Base-by-base conservation (phyloP, 2,329 filamentous ascomycete species). In the Xylaria hypoxylon region DNA sequence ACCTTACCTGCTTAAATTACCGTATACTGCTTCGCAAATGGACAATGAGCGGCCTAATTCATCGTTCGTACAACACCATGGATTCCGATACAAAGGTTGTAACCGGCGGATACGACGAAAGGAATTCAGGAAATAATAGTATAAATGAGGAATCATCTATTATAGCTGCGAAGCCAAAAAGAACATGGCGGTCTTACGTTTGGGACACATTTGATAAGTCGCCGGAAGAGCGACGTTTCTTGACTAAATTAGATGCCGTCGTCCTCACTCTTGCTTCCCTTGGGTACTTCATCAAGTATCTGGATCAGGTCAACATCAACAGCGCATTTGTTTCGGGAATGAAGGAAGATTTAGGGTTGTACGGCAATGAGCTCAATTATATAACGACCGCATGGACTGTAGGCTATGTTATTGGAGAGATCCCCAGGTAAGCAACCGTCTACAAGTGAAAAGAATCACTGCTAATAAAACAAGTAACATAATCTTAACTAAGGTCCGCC, bases 151-250 rank as follows among this genome's bases (percentile, higher is more conserved):
- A 53, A 15, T 66, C 77, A 35, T 26, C 28, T 19, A 42, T 55
- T 13, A 62, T 70, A 56, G 52, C 63, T 22, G 26, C 35, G 3
- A 73, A 72, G 6, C 80, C 79, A 0, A 79, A 79, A 52, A 65
- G 67, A 38, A 83, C 79, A 26, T 85, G 83, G 83, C 78, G 77
- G 26, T 83, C 82, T 0, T 82, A 83, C 51, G 10, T 85, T n/a
- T 85, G 83, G 83, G 83, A 85, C 65, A 83, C 81, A 0, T 77
- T 84, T 24, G 80, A 81, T 64, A 81, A 81, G 67, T 77, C 78
- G 0, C 79, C 79, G 0, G 78, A 80, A 53, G 81, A 83, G 65
- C 74, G 78, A 2, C 73, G 68, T 11, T 81, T 83, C 33, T 71
- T 83, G 11, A 78, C 81, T 71, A 83, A 82, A 69, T 71, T 83